Conservation (phyloP, 768 basidiomycete species). For the Boletus vinaceobasis region DNA sequence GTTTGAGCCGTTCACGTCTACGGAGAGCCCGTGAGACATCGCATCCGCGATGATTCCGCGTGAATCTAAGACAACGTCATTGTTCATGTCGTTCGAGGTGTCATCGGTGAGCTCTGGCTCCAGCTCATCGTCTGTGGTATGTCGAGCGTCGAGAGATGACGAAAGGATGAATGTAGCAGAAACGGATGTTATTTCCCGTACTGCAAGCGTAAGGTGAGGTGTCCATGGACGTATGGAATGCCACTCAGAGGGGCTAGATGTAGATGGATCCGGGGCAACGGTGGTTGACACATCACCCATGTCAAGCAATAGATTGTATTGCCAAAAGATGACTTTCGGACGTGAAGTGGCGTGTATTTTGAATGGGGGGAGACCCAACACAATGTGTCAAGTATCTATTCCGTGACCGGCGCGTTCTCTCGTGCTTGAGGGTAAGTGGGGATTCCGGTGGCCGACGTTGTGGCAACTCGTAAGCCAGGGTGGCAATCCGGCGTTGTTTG, state of each 20-base stretch:
- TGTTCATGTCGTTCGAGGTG: conserved; percentile 36
- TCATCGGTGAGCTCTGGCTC: conserved; percentile 31
- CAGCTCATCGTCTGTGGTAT: conserved; percentile 11
- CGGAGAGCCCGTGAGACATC: conserved; percentile 68
- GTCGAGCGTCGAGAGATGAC: conserved; percentile 40
- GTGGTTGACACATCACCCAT: conserved; percentile 18
- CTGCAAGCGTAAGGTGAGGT: conserved; percentile 64
- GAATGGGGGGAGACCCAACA: not conserved
- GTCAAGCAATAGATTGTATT: not conserved
- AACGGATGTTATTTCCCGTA: conserved; percentile 84
- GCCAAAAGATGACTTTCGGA: not conserved
- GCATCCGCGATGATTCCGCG: conserved; percentile 59
- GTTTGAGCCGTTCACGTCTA: conserved; percentile 74
- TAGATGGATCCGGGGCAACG: conserved; percentile 10
- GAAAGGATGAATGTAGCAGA: conserved; percentile 71
- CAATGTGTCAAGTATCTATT: not conserved
- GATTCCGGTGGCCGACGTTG: not conserved
- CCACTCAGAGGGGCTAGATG: conserved; percentile 44
- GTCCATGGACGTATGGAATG: conserved; percentile 75
- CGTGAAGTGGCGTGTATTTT: not conserved
- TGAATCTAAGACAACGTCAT: conserved; percentile 29
- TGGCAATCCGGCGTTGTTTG: conserved; percentile 19
- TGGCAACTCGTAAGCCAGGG: not conserved
- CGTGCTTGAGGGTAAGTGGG: not conserved
- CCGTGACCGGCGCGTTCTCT: not conserved